Evolutionary conservation across 768 basidiomycete species (phyloP), one percentile per base, ranked within the genome.

Genomic region (Exsudoporus frostii): DNA sequence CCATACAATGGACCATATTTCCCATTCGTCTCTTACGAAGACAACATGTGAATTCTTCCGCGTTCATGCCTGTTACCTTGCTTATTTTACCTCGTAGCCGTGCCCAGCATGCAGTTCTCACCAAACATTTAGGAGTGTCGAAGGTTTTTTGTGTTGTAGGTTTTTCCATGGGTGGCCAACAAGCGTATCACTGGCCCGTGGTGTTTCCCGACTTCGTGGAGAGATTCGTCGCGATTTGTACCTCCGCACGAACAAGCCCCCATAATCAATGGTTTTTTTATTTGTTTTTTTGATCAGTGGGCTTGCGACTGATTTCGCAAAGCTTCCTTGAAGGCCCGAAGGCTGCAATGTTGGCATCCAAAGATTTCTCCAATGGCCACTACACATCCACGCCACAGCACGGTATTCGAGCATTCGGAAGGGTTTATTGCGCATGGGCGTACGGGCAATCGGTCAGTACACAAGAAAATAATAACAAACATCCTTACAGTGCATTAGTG

Each of bases 281-380:
- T 22, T 15, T 7, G 61, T 44, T 37, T 32, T 20, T 43, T 13
- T 22, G 22, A 38, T 30, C 30, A 19, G 5, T 14, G 40, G 29
- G 17, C 15, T 34, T 22, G 33, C 11, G 13, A 19, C 36, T 61
- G 45, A 41, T 37, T n/a, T 36, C 11, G 15, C 20, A n/a, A 57
- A 83, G 82, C 61, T 83, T 83, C 68, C 65, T 84, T 20, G 83
- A 85, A 67, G 82, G 83, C 0, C 79, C 80, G 4, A 83, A 80
- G 60, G 73, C 79, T 14, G 80, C 83, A 4, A 67, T 84, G 42
- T 50, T 74, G 0, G 75, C 77, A 25, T 82, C 83, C 17, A 77
- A 76, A 59, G 81, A 83, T 56, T 85, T 81, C 61, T 67, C 78
- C 0, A 67, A 72, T 43, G 81, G 81, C 0, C 80, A 81, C 57